Base-by-base conservation (phyloP, 805 yeast species). In the Candida broadrunensis region DNA sequence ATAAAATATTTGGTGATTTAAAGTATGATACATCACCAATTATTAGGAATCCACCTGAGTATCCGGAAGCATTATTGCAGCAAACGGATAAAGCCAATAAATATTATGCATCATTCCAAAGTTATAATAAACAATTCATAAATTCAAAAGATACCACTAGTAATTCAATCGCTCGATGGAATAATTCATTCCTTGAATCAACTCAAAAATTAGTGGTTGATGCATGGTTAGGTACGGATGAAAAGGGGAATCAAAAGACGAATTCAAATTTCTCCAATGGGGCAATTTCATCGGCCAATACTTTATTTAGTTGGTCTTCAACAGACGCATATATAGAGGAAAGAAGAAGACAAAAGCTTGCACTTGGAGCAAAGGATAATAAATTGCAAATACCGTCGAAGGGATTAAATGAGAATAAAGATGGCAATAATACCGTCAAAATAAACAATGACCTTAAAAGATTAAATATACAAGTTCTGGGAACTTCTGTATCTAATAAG, bases 271-370 rank as follows among this genome's bases (percentile, higher is more conserved):
- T 31, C 9, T 12, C 38, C 36, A 33, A 20, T 15, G 26, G 25
- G 4, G 12, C 33, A 32, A 24, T 36, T 21, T 45, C 43, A 34
- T 30, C 43, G 37, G 57, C 69, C 17, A 67, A 58, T 44, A 56
- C 65, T n/a, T 54, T 70, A 29, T 70, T 70, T 42, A 55, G 63
- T 37, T 70, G 75, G 75, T 65, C 73, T 14, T 66, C 73, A 1
- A 61, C 66, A 23, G 75, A 70, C 36, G 55, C 60, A 9, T 66
- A 67, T 42, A 60, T 70, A 9, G 60, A 56, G 18, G 57, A 58
- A 1, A 50, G 73, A 23, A 61, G 58, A 42, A 29, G 32, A 15
- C 32, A 29, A 29, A 21, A 21, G 42, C 46, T 23, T 64, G 62
- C 6, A 9, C 35, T 45, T 61, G 16, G 14, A 17, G 26, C 18